Percentiles rank a stretch among this genome's conserved stretches.
Evolutionary conservation across 129 eudicot species (phyloP).

Genomic region (Chrysanthemum makinoi): DNA sequence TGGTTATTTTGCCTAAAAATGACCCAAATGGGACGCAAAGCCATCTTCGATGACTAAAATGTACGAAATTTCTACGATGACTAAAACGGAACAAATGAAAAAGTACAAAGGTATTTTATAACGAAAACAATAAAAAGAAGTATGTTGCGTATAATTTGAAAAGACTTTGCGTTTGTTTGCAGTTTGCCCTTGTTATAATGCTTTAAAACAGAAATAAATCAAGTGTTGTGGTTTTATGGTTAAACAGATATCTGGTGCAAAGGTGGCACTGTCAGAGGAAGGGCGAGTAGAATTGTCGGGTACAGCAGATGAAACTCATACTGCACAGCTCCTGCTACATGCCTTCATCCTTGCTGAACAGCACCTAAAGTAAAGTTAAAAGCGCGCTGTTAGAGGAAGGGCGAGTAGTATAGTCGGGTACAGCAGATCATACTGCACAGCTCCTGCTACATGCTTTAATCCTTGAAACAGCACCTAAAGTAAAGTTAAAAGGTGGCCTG

Average conservation of each 20-base stretch:
- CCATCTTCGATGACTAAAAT: not conserved
- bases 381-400: constrained; percentile 40
- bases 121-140: too few relatives aligned
- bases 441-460: constrained; percentile 54
- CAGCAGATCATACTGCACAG: constrained; percentile 41
- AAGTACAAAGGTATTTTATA: too few relatives aligned
- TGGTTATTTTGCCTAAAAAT: not conserved
- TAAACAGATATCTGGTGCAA: constrained; percentile 54
- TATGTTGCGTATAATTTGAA: too few relatives aligned
- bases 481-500: constrained; percentile 15
- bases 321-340: constrained; percentile 51
- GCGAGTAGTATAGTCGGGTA: constrained; percentile 40
- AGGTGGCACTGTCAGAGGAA: constrained; percentile 43
- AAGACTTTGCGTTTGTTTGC: not conserved
- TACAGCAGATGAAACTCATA: constrained; percentile 34
- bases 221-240: not conserved
- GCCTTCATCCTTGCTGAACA: constrained; percentile 48
- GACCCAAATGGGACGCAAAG: too few relatives aligned
- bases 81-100: too few relatives aligned
- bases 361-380: constrained; percentile 14
- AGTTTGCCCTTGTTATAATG: not conserved
- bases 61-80: not conserved
- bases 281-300: constrained; percentile 41
- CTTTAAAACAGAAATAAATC: constrained; percentile 6
- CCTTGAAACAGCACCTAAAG: constrained; percentile 31